Evolutionary conservation across 805 yeast species (phyloP).

Genomic region (Yamadazyma akitaensis): DNA sequence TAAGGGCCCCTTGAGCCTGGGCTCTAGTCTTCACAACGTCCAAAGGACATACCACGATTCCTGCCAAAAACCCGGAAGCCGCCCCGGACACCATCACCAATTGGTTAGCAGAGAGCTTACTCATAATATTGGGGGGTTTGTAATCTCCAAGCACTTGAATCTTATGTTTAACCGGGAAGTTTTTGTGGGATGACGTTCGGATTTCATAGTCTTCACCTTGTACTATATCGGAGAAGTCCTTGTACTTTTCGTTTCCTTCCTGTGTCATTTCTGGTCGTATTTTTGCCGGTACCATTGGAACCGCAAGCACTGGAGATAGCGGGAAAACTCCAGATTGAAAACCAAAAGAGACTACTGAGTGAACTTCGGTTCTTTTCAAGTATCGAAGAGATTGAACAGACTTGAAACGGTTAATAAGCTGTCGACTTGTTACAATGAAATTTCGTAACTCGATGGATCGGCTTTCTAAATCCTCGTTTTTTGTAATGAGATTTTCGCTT

Average conservation of each 20-base stretch:
- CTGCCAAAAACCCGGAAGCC: conserved; percentile 87
- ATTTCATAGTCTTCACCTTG: conserved; percentile 39
- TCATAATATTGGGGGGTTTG: conserved; percentile 19
- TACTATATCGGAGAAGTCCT: conserved; percentile 34
- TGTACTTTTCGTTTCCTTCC: not conserved
- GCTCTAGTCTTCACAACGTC: conserved; percentile 94
- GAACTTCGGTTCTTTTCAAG: no score
- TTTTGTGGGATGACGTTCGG: conserved; percentile 19
- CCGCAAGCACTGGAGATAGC: not conserved
- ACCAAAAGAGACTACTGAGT: no score
- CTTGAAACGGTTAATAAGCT: not conserved
- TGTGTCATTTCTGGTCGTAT: conserved; percentile 3
- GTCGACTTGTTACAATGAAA: not conserved
- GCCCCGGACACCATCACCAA: conserved; percentile 87
- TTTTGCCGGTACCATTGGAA: not conserved
- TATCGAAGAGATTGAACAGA: not conserved
- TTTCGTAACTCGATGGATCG: not conserved
- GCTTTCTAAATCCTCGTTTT: conserved; percentile 1
- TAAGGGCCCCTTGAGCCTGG: conserved; percentile 78
- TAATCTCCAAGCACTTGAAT: conserved; percentile 17
- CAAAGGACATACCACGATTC: conserved; percentile 87
- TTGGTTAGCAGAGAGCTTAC: conserved; percentile 42
- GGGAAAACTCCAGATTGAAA: not conserved
- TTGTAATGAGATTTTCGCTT: not conserved
- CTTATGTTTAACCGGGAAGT: conserved; percentile 22